Percentiles rank a stretch among this genome's conserved stretches.
phyloP scores from a whole-genome alignment of 106 monocot species.

The Alisma plantagoaquatica region DNA sequence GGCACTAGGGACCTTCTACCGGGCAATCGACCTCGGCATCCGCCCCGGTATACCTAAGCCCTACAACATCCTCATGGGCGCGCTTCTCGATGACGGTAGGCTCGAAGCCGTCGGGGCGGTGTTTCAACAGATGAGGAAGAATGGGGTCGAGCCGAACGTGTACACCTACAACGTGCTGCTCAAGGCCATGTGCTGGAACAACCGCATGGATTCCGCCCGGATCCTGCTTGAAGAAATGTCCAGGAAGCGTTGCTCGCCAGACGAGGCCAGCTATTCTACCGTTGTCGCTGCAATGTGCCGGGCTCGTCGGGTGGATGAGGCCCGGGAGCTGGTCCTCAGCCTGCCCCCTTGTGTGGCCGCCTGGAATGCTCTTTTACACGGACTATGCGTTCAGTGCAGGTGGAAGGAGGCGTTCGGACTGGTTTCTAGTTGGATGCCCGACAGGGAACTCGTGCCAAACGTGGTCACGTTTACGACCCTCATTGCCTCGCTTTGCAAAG shows the following conservation, averaged over 20 bases:
- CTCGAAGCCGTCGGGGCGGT: constrained; percentile 43
- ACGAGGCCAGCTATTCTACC: constrained; percentile 67
- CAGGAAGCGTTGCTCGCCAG: constrained; percentile 47
- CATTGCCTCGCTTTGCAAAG: constrained; percentile 45
- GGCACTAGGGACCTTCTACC: constrained; percentile 73
- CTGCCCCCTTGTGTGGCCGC: constrained; percentile 14
- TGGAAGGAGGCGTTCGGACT: constrained; percentile 37
- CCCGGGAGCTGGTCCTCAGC: constrained; percentile 31
- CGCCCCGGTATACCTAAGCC: constrained; percentile 43
- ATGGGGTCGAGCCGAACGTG: constrained; percentile 59
- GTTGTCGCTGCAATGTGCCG: constrained; percentile 47
- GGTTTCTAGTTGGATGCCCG: constrained; percentile 43
- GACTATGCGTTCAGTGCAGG: constrained; percentile 34
- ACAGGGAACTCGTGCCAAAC: constrained; percentile 43
- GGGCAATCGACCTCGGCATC: constrained; percentile 57
- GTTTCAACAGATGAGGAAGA: constrained; percentile 69
- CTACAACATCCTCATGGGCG: constrained; percentile 78
- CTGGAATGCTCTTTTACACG: constrained; percentile 73
- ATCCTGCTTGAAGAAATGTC: constrained; percentile 69
- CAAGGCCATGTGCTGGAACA: constrained; percentile 67
- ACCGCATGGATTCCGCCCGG: constrained; percentile 45
- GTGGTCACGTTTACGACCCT: constrained; percentile 74
- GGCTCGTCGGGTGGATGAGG: constrained; percentile 40
- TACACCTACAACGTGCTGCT: constrained; percentile 82
- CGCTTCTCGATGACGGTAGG: constrained; percentile 44